These are phyloP conservation scores for Torulaspora pretoriensis DNA, from an alignment of 1,139 yeast genomes.

Conservation along the genomic window DNA sequence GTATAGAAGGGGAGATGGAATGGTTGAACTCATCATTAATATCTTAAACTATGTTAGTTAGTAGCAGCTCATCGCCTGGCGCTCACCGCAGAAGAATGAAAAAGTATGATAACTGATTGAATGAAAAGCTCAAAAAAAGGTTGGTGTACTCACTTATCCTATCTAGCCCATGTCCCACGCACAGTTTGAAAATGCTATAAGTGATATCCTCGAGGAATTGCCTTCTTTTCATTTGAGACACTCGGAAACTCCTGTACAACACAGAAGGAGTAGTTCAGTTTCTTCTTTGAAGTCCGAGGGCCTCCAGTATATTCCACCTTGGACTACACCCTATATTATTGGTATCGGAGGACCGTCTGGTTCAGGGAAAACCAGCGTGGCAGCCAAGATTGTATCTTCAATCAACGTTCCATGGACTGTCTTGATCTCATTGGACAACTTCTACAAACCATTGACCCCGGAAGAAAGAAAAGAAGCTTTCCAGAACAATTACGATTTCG, in stretches of 20 bases:
- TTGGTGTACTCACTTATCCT: not conserved
- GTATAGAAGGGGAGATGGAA: too few relatives aligned
- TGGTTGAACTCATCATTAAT: too few relatives aligned
- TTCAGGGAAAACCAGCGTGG: slow-evolving; percentile 91
- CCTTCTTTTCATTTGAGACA: not conserved
- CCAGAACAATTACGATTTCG: slow-evolving; percentile 70
- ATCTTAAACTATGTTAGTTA: too few relatives aligned
- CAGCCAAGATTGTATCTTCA: slow-evolving; percentile 73
- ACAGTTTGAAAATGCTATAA: not conserved
- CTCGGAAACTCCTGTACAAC: slow-evolving; percentile 5
- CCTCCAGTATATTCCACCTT: slow-evolving; percentile 68
- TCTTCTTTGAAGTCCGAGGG: slow-evolving; percentile 21
- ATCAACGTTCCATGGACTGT: slow-evolving; percentile 95
- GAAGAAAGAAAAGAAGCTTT: slow-evolving; percentile 66
- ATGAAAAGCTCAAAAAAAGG: not conserved
- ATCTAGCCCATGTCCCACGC: not conserved
- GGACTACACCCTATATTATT: slow-evolving; percentile 92
- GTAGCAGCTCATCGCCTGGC: not conserved
- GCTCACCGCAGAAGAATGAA: not conserved
- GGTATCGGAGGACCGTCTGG: slow-evolving; percentile 96
- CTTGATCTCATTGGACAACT: slow-evolving; percentile 84
- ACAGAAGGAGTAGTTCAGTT: slow-evolving; percentile 14
- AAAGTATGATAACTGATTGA: not conserved
- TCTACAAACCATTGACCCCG: slow-evolving; percentile 65
- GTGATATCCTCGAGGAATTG: not conserved